Conservation (phyloP, 108 stramenopile genomes). For the Cyclotella cryptica region DNA sequence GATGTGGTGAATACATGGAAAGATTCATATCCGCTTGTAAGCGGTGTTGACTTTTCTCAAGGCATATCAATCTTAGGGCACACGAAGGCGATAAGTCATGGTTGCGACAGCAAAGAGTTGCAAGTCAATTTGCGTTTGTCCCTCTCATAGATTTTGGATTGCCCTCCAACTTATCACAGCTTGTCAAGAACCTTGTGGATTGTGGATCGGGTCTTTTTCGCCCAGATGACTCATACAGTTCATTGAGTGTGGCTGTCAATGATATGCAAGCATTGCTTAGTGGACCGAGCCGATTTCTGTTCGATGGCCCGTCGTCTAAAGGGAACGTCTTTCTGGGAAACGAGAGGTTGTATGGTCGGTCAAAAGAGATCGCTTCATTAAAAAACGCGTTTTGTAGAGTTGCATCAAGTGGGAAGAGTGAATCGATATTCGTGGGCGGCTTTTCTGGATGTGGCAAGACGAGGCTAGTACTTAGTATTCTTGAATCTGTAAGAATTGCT, state of each 20-base stretch:
- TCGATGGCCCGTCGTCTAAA: no score
- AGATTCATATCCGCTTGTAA: no score
- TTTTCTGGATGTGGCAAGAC: not conserved
- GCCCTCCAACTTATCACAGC: not conserved
- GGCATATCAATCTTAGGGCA: no score
- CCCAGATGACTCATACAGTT: not conserved
- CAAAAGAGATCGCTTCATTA: not conserved
- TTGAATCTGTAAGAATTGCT: no score
- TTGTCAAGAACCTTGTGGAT: not conserved
- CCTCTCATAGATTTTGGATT: not conserved
- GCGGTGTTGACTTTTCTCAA: no score
- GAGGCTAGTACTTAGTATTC: no score
- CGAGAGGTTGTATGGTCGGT: not conserved
- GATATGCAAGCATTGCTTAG: no score
- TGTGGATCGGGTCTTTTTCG: slow-evolving; percentile 3
- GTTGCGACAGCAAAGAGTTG: not conserved
- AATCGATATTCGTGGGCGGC: no score
- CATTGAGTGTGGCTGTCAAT: not conserved
- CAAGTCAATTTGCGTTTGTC: not conserved
- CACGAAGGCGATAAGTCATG: no score
- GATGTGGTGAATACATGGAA: no score
- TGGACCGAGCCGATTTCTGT: not conserved
- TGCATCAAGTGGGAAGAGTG: no score
- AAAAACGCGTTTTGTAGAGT: not conserved
- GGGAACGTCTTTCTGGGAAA: not conserved